A percentile compares a stretch with the other conserved stretches of the same genome.
phyloP scores from a whole-genome alignment of 805 yeast species.

The Nakazawaea siamensis region DNA sequence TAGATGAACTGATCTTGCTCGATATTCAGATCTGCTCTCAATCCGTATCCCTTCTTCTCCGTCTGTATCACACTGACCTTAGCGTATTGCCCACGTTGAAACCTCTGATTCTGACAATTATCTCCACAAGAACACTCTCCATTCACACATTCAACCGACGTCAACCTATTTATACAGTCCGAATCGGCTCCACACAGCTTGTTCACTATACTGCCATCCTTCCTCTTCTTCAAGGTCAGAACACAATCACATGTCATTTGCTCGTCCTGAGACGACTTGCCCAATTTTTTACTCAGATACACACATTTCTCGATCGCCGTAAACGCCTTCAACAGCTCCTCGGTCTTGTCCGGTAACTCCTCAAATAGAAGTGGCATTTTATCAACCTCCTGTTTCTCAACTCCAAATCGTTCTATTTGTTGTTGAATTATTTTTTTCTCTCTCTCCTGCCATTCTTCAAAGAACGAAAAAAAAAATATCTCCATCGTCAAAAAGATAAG shows the following conservation, averaged over 20 bases:
- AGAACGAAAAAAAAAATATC: background rate
- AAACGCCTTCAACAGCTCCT: slow-evolving; percentile 60
- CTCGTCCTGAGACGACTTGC: slow-evolving; percentile 64
- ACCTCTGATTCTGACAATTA: slow-evolving; percentile 80
- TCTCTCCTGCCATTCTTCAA: background rate
- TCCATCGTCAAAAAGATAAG: too few relatives aligned
- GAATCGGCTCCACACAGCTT: slow-evolving; percentile 77
- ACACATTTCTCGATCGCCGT: slow-evolving; percentile 46
- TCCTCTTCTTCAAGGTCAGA: slow-evolving; percentile 32
- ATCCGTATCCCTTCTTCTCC: slow-evolving; percentile 82
- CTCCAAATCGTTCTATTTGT: too few relatives aligned
- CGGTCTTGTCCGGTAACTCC: slow-evolving; percentile 41
- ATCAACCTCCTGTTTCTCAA: too few relatives aligned
- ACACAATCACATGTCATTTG: slow-evolving; percentile 87
- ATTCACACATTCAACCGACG: slow-evolving; percentile 85
- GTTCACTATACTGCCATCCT: slow-evolving; percentile 22
- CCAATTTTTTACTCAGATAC: slow-evolving; percentile 55
- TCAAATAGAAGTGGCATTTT: too few relatives aligned
- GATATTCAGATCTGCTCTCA: slow-evolving; percentile 58
- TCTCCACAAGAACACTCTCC: slow-evolving; percentile 67
- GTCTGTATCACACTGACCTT: slow-evolving; percentile 76
- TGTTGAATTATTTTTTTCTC: too few relatives aligned
- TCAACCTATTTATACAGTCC: slow-evolving; percentile 86
- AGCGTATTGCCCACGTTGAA: slow-evolving; percentile 72
- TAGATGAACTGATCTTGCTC: slow-evolving; percentile 65